These are phyloP conservation scores for Bretziella fagacearum DNA, from an alignment of 2,329 filamentous ascomycete species.

Conservation along the genomic window DNA sequence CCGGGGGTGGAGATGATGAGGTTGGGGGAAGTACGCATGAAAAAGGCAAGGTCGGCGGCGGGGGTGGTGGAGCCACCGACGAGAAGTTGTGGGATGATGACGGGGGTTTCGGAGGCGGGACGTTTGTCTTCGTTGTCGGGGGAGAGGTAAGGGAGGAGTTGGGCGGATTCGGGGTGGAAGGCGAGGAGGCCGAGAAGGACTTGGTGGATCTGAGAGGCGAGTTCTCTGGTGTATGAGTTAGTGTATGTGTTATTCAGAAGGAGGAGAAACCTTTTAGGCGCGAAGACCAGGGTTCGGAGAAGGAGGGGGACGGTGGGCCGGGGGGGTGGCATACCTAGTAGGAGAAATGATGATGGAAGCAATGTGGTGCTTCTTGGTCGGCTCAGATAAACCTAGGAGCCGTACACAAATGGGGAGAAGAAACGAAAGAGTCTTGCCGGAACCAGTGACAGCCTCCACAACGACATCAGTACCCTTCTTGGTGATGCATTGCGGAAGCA, in stretches of 20 bases:
- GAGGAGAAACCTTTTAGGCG: too few relatives aligned
- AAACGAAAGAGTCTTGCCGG: constrained; percentile 78
- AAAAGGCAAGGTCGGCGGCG: constrained; percentile 71
- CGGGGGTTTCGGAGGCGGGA: constrained; percentile 28
- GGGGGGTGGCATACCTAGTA: constrained; percentile 24
- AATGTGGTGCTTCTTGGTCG: constrained; percentile 77
- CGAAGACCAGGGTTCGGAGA: background rate
- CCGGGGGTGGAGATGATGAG: constrained; percentile 83
- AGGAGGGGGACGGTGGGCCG: background rate
- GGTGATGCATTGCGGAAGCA: constrained; percentile 71
- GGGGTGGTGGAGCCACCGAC: constrained; percentile 66
- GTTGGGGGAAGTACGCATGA: constrained; percentile 72
- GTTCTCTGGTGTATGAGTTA: constrained; percentile 53
- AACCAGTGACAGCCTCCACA: constrained; percentile 82
- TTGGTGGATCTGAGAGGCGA: constrained; percentile 76
- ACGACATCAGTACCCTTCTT: constrained; percentile 67
- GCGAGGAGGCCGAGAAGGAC: constrained; percentile 61
- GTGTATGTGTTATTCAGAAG: background rate
- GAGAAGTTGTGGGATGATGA: constrained; percentile 71
- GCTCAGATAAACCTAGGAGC: constrained; percentile 61
- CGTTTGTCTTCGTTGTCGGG: constrained; percentile 39
- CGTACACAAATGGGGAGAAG: constrained; percentile 71
- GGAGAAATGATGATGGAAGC: constrained; percentile 84
- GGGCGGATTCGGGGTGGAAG: constrained; percentile 68
- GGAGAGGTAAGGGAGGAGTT: constrained; percentile 37